Base-by-base conservation (phyloP, 345 rosid species). In the Bruguiera gymnorhiza region DNA sequence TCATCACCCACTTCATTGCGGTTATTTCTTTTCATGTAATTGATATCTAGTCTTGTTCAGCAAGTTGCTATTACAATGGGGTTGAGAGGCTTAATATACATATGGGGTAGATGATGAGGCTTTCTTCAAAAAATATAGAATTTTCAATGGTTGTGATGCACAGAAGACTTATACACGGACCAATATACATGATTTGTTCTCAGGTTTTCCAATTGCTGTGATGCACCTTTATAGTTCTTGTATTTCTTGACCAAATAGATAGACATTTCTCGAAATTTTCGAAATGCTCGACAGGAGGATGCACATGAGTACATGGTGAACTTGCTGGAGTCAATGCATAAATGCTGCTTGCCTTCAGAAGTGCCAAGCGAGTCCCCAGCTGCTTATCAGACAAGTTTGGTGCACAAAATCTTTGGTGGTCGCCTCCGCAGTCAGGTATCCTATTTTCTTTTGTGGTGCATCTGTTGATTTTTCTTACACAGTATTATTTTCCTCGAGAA, bases 221-320 rank as follows among this genome's bases (percentile, higher is more conserved):
- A 43, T 43, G 0, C 18, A 43, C 19, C 15, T 43, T 43, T 43
- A 43, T 32, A 23, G 32, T 52, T 51, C 53, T 76, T 80, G 80
- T 55, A 68, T 50, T 70, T 76, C 88, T 79, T 83, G 74, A 83
- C 81, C 75, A 57, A 55, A 75, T 74, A 53, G 39, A 63, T 79
- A 95, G 99, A 92, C 87, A 85, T 92, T 73, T 95, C 99, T 69
- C 84, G 88, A 56, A 92, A 82, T 78, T 92, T 95, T 71, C 81
- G 92, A 72, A 90, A 75, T 63, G 78, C 84, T 34, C 79, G 93
- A 73, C 97, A 92, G 75, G 98, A 95, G 79, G 99, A 95, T 81
- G 99, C 99, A 3, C 99, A 95, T 46, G 99, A 95, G 37, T 92
- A 90, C 81, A 90, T 95, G 99, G 90, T 95, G 71, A 90, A 83